A percentile compares a stretch with the other conserved stretches of the same genome.
Evolutionary conservation across 257 asterid species (phyloP).

Genomic region (Perilla frutescens): DNA sequence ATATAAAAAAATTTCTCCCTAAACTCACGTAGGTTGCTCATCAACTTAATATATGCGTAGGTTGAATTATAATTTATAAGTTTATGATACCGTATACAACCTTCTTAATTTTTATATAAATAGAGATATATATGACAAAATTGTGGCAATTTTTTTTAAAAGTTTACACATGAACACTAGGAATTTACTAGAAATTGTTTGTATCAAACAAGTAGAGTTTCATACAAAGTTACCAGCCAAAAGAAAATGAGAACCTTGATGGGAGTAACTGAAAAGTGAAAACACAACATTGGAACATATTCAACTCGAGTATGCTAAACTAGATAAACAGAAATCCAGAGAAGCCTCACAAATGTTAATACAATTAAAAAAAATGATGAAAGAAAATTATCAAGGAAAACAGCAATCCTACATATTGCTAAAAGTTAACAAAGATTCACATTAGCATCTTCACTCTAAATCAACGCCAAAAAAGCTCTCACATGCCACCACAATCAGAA

Average conservation of each 20-base stretch:
- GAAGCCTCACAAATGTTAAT: slow-evolving; percentile 28
- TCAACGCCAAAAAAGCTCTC: too few relatives aligned
- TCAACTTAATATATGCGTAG: too few relatives aligned
- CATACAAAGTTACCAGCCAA: background rate
- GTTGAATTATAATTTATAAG: too few relatives aligned
- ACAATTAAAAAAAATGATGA: slow-evolving; percentile 11
- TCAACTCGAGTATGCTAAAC: slow-evolving; percentile 20
- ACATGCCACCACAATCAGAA: slow-evolving; percentile 34
- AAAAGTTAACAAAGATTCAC: slow-evolving; percentile 21
- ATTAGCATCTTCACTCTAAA: slow-evolving; percentile 29
- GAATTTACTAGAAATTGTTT: too few relatives aligned
- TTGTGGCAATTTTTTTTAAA: too few relatives aligned
- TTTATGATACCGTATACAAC: too few relatives aligned
- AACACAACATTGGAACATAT: slow-evolving; percentile 18
- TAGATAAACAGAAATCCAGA: slow-evolving; percentile 21
- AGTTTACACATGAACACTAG: too few relatives aligned
- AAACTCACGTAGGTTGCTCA: too few relatives aligned
- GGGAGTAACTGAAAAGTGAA: background rate
- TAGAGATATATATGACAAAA: too few relatives aligned
- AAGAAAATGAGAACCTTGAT: background rate
- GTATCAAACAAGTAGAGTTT: too few relatives aligned
- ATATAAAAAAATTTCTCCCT: too few relatives aligned
- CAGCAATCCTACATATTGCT: background rate
- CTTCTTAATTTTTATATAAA: too few relatives aligned
- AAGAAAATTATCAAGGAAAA: slow-evolving; percentile 22